A percentile compares a stretch with the other conserved stretches of the same genome.
phyloP scores from a whole-genome alignment of 23 red algal species.

The Gracilariopsis chorda region DNA sequence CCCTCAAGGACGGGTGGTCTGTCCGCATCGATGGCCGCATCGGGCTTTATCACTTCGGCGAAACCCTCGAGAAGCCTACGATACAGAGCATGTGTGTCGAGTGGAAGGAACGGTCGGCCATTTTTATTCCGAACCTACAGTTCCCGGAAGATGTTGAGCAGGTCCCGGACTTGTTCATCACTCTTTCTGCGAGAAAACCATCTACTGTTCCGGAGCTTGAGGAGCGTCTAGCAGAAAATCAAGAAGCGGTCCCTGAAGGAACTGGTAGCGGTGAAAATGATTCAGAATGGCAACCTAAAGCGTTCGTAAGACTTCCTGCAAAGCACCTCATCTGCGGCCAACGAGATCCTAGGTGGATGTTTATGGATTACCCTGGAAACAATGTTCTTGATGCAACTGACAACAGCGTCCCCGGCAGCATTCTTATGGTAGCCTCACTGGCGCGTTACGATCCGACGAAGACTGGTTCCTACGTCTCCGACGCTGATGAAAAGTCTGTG shows the following conservation, averaged over 20 bases:
- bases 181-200: constrained; percentile 60
- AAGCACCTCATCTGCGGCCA: constrained; percentile 69
- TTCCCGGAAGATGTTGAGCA: constrained; percentile 85
- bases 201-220: constrained; percentile 56
- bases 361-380: constrained; percentile 84
- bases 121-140: constrained; percentile 76
- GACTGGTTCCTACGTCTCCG: background rate
- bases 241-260: background rate
- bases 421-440: constrained; percentile 42
- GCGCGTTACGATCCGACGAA: constrained; percentile 64
- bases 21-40: constrained; percentile 51
- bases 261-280: constrained; percentile 18
- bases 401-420: constrained; percentile 69
- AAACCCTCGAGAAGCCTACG: constrained; percentile 44
- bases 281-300: constrained; percentile 42
- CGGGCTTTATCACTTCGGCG: constrained; percentile 68
- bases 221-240: constrained; percentile 19
- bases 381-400: constrained; percentile 57
- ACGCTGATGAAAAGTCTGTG: background rate
- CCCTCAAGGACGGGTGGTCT: constrained; percentile 64
- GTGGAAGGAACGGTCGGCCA: constrained; percentile 56
- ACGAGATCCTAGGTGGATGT: constrained; percentile 75
- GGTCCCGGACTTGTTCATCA: constrained; percentile 83
- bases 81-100: constrained; percentile 58
- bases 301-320: constrained; percentile 70